Evolutionary conservation across 2,329 filamentous ascomycete genomes (phyloP).

Genomic region (Fusarium kyushuense): DNA sequence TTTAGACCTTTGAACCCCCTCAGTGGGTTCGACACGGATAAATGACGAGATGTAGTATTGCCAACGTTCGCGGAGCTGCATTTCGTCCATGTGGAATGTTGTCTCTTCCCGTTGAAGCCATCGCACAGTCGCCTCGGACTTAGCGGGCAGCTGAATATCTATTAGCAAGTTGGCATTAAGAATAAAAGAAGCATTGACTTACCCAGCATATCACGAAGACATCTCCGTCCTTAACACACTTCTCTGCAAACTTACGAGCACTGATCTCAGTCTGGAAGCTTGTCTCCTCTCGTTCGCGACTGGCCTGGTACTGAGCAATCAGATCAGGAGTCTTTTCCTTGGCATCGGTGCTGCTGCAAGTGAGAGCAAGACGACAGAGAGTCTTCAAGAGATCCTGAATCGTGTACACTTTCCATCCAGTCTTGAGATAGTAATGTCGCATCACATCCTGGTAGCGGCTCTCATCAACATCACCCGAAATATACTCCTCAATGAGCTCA

Average conservation of each 20-base stretch:
- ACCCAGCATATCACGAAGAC: constrained; percentile 92
- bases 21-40: constrained; percentile 88
- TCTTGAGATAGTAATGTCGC: constrained; percentile 89
- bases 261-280: constrained; percentile 91
- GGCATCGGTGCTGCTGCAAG: constrained; percentile 85
- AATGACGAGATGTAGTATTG: constrained; percentile 96
- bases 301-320: constrained; percentile 85
- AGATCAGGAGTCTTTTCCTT: constrained; percentile 96
- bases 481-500: constrained; percentile 85
- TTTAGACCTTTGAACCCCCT: constrained; percentile 75
- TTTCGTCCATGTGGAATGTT: constrained; percentile 89
- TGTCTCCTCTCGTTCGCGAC: constrained; percentile 84
- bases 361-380: constrained; percentile 81
- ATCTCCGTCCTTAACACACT: constrained; percentile 91
- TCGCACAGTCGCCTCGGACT: constrained; percentile 77
- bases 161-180: constrained; percentile 49
- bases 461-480: constrained; percentile 85
- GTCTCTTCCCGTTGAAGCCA: constrained; percentile 76
- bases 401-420: constrained; percentile 93
- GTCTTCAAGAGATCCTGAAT: constrained; percentile 89
- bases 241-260: constrained; percentile 91
- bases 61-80: constrained; percentile 87
- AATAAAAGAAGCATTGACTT: constrained; percentile 59
- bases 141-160: constrained; percentile 70
- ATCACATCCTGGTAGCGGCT: constrained; percentile 88